phyloP scores from a whole-genome alignment of 208 protist species.

The Trypanosoma melophagium region DNA sequence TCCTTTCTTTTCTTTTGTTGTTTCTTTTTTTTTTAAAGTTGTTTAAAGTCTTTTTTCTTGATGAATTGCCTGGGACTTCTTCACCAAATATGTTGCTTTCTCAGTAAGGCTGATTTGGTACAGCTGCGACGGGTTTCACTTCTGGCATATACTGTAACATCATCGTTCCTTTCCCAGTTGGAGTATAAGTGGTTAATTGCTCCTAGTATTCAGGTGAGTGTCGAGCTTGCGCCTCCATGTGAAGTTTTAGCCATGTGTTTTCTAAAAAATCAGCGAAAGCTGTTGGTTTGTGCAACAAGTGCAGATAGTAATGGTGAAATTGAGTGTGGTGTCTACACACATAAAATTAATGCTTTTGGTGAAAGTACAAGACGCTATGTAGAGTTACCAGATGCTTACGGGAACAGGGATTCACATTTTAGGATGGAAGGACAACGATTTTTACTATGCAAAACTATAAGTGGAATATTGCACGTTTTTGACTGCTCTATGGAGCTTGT shows the following conservation, averaged over 20 bases:
- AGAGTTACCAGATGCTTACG: constrained; percentile 52
- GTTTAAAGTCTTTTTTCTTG: constrained; percentile 2
- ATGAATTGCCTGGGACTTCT: constrained; percentile 63
- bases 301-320: constrained; percentile 30
- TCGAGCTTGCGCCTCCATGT: constrained; percentile 54
- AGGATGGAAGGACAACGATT: constrained; percentile 55
- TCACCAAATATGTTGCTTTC: constrained; percentile 46
- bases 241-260: constrained; percentile 49
- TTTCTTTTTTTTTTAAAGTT: neutral
- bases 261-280: constrained; percentile 34
- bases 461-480: constrained; percentile 52
- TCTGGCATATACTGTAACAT: constrained; percentile 31
- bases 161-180: constrained; percentile 28
- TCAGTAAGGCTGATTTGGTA: constrained; percentile 46
- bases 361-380: constrained; percentile 30
- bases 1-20: constrained; percentile 23
- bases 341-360: constrained; percentile 27
- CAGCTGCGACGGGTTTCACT: constrained; percentile 46
- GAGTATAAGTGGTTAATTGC: constrained; percentile 45
- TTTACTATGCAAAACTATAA: constrained; percentile 46
- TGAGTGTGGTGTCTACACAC: constrained; percentile 53
- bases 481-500: constrained; percentile 45
- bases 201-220: constrained; percentile 35
- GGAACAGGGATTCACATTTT: constrained; percentile 34
- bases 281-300: constrained; percentile 45